phyloP scores from a whole-genome alignment of 2,329 filamentous ascomycete genomes.

The Cadophora sp. region DNA sequence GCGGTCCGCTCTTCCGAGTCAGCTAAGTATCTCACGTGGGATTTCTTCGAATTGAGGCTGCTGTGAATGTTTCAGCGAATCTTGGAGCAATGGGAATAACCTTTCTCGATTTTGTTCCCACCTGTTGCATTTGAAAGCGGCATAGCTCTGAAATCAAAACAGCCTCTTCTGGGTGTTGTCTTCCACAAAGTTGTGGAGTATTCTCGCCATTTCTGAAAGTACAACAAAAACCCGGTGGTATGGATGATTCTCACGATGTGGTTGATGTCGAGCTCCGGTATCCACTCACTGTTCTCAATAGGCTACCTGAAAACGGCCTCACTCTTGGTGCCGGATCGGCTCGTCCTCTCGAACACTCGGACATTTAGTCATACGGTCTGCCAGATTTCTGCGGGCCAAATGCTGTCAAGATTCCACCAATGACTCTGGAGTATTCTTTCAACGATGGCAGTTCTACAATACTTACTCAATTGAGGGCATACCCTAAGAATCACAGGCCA shows the following conservation, averaged over 20 bases:
- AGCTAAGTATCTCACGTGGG: slow-evolving; percentile 9
- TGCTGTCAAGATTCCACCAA: slow-evolving; percentile 1
- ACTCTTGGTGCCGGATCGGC: slow-evolving; percentile 4
- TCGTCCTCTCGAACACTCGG: slow-evolving; percentile 10
- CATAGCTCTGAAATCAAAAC: background rate
- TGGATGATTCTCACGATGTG: background rate
- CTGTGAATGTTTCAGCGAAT: background rate
- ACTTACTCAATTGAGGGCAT: background rate
- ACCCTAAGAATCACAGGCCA: background rate
- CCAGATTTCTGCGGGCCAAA: slow-evolving; percentile 4
- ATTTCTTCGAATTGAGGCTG: background rate
- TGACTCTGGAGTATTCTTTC: background rate
- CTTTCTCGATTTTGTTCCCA: background rate
- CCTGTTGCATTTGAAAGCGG: background rate
- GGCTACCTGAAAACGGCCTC: background rate
- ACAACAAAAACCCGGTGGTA: too few species aligned
- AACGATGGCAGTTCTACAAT: background rate
- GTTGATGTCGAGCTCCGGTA: background rate
- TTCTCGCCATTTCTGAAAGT: background rate
- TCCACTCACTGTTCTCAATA: background rate
- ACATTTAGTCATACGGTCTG: slow-evolving; percentile 4
- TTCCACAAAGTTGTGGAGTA: background rate
- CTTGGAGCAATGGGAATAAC: background rate
- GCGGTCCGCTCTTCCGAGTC: slow-evolving; percentile 5
- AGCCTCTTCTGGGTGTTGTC: background rate